Evolutionary conservation across 2,329 filamentous ascomycete species (phyloP), one percentile per base, ranked within the genome.

Genomic region (Monosporascus cannonballus): DNA sequence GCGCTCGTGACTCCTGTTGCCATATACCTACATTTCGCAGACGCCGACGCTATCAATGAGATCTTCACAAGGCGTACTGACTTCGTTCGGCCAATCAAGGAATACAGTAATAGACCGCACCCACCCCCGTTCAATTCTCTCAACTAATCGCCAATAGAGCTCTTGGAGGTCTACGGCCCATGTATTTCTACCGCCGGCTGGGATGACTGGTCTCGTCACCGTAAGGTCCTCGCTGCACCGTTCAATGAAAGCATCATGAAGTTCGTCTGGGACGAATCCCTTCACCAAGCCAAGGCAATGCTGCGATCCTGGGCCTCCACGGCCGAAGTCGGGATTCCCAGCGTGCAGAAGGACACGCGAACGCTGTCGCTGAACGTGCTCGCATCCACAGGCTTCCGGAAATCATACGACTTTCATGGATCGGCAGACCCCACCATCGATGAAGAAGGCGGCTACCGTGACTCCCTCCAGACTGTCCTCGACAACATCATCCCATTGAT

Each of bases 141-240:
- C 24, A 45, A 30, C 54, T 56, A 17, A 58, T 27, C 24, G 18
- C 15, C 17, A 15, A 45, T 30, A 65, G 62, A 59, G 37, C 47
- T 64, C 7, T 49, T 66, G 15, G 62, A 62, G 37, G 46, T 68
- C 1, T 68, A 64, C 30, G 65, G 64, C 0, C 65, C 64, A 1
- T 64, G 56, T 45, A 56, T 68, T n/a, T 65, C 59, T 1, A 68
- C 63, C 0, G 65, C 58, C 4, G 50, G 53, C 8, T 63, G 55
- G 59, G 58, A 64, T 4, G 61, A 66, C n/a, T 67, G 64, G 65
- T 53, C 61, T 34, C 64, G 64, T 5, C 66, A 68, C 25, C 61
- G 64, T 0, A 67, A 62, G 44, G 53, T 59, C 0, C 42, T 65
- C 6, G 64, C 64, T 0, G 48, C 62, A 3, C 63, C 64, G 0